Base-by-base conservation (phyloP, 1,284 basidiomycete genomes). In the Omphalotus olearius region DNA sequence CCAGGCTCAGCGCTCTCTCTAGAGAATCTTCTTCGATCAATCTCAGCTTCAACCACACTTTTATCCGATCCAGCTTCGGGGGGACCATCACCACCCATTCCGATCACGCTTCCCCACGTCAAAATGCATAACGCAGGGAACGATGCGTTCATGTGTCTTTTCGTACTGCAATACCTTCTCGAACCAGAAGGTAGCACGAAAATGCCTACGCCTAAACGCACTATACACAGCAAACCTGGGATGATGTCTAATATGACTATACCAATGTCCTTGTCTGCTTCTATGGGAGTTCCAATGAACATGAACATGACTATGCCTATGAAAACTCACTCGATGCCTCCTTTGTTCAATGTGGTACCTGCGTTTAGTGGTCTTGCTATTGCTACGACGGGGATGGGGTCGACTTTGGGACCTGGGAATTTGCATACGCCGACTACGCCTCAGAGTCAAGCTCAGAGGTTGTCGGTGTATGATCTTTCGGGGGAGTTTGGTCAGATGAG, bases 121-220 rank as follows among this genome's bases (percentile, higher is more conserved):
- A 61, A 64, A 6, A 62, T 83, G 54, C 77, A 85, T 62, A 88
- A 88, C 59, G 68, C 86, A 14, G 87, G 86, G 11, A 90, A 90
- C 63, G 82, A 86, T 55, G 83, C 87, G 2, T 80, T 85, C 60
- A 70, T 84, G 69, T 66, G 67, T 43, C 72, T 90, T 25, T 78
- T 84, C 36, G 78, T 74, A 6, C 68, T 88, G 38, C 87, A 89
- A 60, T 69, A 78, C 56, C 73, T 89, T 42, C 64, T 87, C 11
- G 80, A 83, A 51, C 79, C 79, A 0, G 57, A 57, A 6, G 58
- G 59, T 17, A 33, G 30, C 7, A 71, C 69, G 11, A 55, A 59
- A n/a, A 58, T 61, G 1, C 71, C 73, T 10, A 52, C 50, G 28
- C 17, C 33, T 11, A 56, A 44, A 16, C 52, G 44, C 2, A 26